phyloP scores from a whole-genome alignment of 768 basidiomycete species.

The Phaeotremella skinneri region DNA sequence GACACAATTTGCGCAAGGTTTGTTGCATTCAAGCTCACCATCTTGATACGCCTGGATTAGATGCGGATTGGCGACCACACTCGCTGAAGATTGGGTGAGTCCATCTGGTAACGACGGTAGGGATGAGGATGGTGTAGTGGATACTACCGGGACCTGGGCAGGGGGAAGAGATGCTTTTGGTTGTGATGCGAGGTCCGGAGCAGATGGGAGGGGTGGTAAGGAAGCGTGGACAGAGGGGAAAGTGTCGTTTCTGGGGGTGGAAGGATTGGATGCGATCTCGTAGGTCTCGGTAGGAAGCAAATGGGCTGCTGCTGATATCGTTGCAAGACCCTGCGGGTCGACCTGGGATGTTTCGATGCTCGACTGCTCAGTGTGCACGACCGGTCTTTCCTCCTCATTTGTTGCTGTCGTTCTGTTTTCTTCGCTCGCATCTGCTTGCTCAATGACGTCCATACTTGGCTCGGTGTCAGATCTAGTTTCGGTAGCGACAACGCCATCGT shows the following conservation, averaged over 20 bases:
- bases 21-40: constrained; percentile 25
- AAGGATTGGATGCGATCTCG: neutral
- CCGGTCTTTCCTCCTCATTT: too few species aligned
- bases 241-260: neutral
- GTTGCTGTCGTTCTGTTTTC: neutral
- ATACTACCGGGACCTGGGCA: neutral
- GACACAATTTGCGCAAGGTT: constrained; percentile 2
- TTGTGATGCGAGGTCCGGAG: neutral
- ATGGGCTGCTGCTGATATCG: neutral
- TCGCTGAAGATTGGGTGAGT: constrained; percentile 34
- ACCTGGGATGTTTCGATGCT: neutral
- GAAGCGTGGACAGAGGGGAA: neutral
- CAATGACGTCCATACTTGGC: constrained; percentile 8
- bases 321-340: neutral
- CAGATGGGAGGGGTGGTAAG: neutral
- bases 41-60: constrained; percentile 37
- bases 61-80: constrained; percentile 36
- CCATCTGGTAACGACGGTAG: constrained; percentile 34
- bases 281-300: neutral
- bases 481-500: constrained; percentile 17
- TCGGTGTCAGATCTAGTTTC: constrained; percentile 17
- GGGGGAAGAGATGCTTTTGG: neutral
- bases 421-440: neutral
- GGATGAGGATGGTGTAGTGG: too few species aligned
- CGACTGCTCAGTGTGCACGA: too few species aligned